phyloP scores from a whole-genome alignment of 2,329 filamentous ascomycete genomes.

The Bipolaris victoriae region DNA sequence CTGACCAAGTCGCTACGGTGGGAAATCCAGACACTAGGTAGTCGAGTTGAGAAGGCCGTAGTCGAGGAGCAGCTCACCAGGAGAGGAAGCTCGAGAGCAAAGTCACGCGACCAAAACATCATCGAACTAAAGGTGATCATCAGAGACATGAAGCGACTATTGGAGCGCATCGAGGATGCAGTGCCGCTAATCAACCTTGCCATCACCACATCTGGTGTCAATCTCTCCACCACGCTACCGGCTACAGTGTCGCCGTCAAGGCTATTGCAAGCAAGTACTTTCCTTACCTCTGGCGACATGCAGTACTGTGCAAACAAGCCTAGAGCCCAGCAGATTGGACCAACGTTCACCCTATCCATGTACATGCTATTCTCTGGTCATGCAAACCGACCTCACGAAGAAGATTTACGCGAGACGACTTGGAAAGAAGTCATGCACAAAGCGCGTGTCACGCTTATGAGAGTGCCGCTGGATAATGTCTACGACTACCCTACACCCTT shows the following conservation, averaged over 20 bases:
- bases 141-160: conserved; percentile 73
- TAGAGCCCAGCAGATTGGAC: conserved; percentile 79
- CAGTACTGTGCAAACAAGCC: conserved; percentile 73
- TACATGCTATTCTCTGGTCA: conserved; percentile 96
- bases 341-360: conserved; percentile 81
- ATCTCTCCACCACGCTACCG: conserved; percentile 78
- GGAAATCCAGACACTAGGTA: conserved; percentile 81
- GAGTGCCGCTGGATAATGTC: conserved; percentile 66
- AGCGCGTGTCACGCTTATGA: conserved; percentile 78
- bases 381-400: conserved; percentile 61
- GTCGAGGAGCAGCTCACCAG: conserved; percentile 63
- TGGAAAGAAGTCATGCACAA: conserved; percentile 99
- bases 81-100: conserved; percentile 53
- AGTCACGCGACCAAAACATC: conserved; percentile 63
- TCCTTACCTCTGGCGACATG: conserved; percentile 84
- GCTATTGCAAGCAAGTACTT: conserved; percentile 88
- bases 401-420: conserved; percentile 69
- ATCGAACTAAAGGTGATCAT: conserved; percentile 73
- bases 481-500: conserved; percentile 53
- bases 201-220: conserved; percentile 91
- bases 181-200: conserved; percentile 92
- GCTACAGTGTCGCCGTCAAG: conserved; percentile 87
- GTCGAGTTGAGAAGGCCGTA: conserved; percentile 73
- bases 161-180: conserved; percentile 84
- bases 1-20: conserved; percentile 82